Evolutionary conservation across 73 alveolate species (phyloP).

Genomic region (Tetrahymena thermophila): DNA sequence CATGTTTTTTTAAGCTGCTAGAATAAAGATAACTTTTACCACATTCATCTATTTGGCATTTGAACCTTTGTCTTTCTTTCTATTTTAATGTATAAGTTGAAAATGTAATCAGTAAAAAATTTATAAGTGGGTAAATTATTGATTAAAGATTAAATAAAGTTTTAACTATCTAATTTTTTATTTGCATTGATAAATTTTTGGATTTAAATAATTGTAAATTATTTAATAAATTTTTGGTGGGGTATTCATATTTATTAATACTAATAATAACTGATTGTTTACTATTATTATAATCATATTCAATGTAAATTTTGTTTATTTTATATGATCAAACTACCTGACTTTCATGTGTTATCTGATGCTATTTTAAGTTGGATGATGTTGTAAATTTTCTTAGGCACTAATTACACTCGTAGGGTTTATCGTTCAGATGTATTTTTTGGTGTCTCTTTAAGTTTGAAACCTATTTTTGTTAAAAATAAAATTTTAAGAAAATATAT

Average conservation of each 20-base stretch:
- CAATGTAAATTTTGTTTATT: too few relatives aligned
- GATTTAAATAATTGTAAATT: too few relatives aligned
- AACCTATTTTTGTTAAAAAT: slow-evolving; percentile 28
- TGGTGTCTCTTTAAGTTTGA: slow-evolving; percentile 83
- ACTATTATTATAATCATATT: too few relatives aligned
- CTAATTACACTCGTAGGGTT: slow-evolving; percentile 81
- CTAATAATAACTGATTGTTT: too few relatives aligned
- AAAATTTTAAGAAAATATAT: neutral
- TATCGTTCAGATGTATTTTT: slow-evolving; percentile 86
- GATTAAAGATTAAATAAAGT: too few relatives aligned
- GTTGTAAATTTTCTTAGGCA: slow-evolving; percentile 37
- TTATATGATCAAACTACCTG: neutral
- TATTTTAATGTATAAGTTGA: neutral
- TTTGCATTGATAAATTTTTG: too few relatives aligned
- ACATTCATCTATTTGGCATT: slow-evolving; percentile 15
- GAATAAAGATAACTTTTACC: slow-evolving; percentile 28
- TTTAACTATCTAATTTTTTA: too few relatives aligned
- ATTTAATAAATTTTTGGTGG: neutral
- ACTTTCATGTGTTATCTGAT: neutral
- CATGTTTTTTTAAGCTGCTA: slow-evolving; percentile 35
- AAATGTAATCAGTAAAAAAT: neutral
- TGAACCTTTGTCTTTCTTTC: slow-evolving; percentile 14
- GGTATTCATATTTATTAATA: neutral
- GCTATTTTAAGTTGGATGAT: slow-evolving; percentile 6
- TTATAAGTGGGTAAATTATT: neutral